Conservation (phyloP, 2,329 filamentous ascomycete species). For the Trichophyton simii region DNA sequence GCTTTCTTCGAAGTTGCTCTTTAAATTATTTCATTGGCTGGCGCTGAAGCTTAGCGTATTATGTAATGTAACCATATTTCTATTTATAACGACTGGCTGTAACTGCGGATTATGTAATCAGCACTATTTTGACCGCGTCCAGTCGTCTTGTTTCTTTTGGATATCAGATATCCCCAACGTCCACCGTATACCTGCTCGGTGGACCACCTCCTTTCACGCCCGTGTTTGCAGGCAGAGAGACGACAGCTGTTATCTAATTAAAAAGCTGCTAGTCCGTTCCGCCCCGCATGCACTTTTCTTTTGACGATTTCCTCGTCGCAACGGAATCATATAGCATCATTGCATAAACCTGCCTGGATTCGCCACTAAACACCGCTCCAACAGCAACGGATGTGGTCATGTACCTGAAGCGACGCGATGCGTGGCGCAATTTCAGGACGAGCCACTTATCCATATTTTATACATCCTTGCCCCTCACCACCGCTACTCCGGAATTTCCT, state of each 20-base stretch:
- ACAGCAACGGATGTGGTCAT: not conserved
- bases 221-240: too few species aligned
- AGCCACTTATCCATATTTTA: not conserved
- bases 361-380: not conserved
- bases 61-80: not conserved
- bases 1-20: not conserved
- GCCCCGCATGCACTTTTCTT: too few species aligned
- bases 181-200: too few species aligned
- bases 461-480: not conserved
- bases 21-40: not conserved
- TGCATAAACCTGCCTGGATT: not conserved
- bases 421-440: not conserved
- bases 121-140: not conserved
- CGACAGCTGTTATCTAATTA: too few species aligned
- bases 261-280: too few species aligned
- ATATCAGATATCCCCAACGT: not conserved
- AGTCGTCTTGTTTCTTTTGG: not conserved
- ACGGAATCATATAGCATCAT: not conserved
- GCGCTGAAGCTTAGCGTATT: not conserved
- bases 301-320: too few species aligned
- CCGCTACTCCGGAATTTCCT: not conserved
- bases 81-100: not conserved
- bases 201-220: too few species aligned
- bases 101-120: not conserved
- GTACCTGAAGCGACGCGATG: not conserved